Base-by-base conservation (phyloP, 352 stramenopile species). In the Elongisporangium senticosum region DNA sequence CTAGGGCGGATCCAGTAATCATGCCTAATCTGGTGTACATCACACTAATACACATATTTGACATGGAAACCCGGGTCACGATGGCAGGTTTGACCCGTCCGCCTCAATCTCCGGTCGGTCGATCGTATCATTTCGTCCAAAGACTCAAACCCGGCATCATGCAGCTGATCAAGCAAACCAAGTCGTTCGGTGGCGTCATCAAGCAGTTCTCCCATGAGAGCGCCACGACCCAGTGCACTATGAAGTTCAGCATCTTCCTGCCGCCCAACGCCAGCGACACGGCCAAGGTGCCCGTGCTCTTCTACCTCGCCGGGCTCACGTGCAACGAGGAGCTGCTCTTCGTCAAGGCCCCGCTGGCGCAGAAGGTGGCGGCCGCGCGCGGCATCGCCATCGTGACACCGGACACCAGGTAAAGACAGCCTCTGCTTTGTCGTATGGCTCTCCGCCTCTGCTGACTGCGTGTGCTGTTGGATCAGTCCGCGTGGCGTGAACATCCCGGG, bases 271-370 rank as follows among this genome's bases (percentile, higher is more conserved):
- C 83, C 20, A 83, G 56, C 40, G 84, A 93, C 20, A 70, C 59
- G 49, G 48, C 72, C 64, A 90, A 92, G 59, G 84, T 94, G 63
- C 86, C 83, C 0, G 83, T 77, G 69, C 77, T 99, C 40, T 99
- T 97, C 70, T 99, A 96, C 79, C 78, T 99, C 53, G 89, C 84
- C 17, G 96, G 97, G 0, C 83, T 99, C 58, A 99, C 97, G 52
- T 99, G 97, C 77, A 97, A 93, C 65, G 93, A 98, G 67, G 87
- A 98, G 65, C 90, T 98, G 62, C 86, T 98, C 56, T 96, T 98
- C 68, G 91, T 96, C 53, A 99, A 99, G 71, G 96, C 90, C 19
- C 77, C 81, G 21, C 88, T 78, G 52, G 95, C 96, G 22, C 95
- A 98, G 67, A 83, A 88, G 57, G 67, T 81, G 61, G 96, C 96